Evolutionary conservation across 257 asterid species (phyloP).

Genomic region (Penstemon barbatus): DNA sequence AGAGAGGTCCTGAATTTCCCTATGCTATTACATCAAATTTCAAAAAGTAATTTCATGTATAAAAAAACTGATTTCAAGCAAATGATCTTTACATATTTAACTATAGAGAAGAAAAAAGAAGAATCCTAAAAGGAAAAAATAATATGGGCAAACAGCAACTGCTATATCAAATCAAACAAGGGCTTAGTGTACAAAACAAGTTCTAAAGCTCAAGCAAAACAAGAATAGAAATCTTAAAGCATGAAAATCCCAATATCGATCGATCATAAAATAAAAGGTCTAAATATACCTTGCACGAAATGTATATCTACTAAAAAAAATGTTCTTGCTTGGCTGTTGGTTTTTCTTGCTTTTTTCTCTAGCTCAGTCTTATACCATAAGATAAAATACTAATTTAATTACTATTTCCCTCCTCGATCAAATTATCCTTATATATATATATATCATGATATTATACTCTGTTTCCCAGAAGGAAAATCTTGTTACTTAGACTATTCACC

Average conservation of each 20-base stretch:
- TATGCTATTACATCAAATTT: no score
- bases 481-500: conserved; percentile 10
- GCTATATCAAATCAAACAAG: conserved; percentile 9
- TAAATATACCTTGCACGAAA: conserved; percentile 40
- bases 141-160: neutral
- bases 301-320: neutral
- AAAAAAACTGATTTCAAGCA: no score
- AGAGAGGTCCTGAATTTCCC: no score
- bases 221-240: conserved; percentile 13
- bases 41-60: no score
- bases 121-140: no score
- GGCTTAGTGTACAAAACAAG: conserved; percentile 29
- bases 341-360: conserved; percentile 12
- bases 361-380: no score
- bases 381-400: conserved; percentile 8
- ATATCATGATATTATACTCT: neutral
- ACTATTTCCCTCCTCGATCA: neutral
- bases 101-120: no score
- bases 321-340: conserved; percentile 33
- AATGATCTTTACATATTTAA: no score
- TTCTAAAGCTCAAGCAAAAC: neutral
- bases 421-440: neutral
- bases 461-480: neutral
- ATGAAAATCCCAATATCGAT: neutral
- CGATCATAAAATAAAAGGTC: neutral